Evolutionary conservation across 257 asterid species (phyloP).

Genomic region (Oldenlandia corymbosa): DNA sequence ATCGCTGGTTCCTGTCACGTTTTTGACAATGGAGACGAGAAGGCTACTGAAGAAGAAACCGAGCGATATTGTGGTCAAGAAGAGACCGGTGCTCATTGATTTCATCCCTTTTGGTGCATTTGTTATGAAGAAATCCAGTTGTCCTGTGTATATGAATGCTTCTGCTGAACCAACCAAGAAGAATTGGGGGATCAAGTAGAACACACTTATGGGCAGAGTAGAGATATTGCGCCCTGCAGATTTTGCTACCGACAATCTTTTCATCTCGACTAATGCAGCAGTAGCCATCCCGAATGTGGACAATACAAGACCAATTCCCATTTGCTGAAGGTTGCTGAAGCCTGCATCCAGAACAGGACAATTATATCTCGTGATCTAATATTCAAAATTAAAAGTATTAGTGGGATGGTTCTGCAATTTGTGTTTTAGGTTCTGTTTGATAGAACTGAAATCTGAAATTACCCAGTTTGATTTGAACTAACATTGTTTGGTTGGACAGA

Average conservation of each 20-base stretch:
- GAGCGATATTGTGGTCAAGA: constrained; percentile 71
- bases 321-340: constrained; percentile 60
- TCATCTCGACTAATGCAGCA: constrained; percentile 61
- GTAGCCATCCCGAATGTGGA: constrained; percentile 76
- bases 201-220: constrained; percentile 59
- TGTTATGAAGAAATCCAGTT: constrained; percentile 86
- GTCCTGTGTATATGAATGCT: constrained; percentile 90
- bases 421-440: too few relatives aligned
- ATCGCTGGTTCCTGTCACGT: constrained; percentile 38
- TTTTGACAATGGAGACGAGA: constrained; percentile 59
- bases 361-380: not conserved
- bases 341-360: constrained; percentile 24
- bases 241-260: constrained; percentile 58
- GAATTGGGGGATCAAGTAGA: constrained; percentile 74
- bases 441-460: too few relatives aligned
- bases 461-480: too few relatives aligned
- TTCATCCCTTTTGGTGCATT: constrained; percentile 94
- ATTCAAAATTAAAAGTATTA: too few relatives aligned
- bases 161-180: constrained; percentile 83
- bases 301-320: constrained; percentile 56
- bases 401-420: too few relatives aligned
- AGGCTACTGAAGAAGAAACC: constrained; percentile 83
- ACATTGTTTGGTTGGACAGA: too few relatives aligned
- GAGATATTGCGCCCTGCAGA: constrained; percentile 19
- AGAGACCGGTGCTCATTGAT: constrained; percentile 93